phyloP scores from a whole-genome alignment of 495 filamentous ascomycete species.

The Zalerion maritima region DNA sequence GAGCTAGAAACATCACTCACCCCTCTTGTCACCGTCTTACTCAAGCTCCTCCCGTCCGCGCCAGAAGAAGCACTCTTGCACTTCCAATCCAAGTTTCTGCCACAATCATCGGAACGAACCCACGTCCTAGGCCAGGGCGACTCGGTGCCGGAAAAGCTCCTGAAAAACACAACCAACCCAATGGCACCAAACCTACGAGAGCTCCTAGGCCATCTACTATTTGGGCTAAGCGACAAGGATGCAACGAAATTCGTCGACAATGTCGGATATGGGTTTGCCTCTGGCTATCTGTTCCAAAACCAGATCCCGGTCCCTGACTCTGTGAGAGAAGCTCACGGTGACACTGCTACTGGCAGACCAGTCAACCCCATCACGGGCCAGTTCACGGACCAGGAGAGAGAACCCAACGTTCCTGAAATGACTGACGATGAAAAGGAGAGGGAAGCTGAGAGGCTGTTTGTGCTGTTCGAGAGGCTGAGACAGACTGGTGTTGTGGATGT shows the following conservation, averaged over 20 bases:
- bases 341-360: constrained; percentile 11
- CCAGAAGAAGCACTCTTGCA: constrained; percentile 43
- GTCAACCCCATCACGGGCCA: constrained; percentile 91
- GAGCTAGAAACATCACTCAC: constrained; percentile 54
- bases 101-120: constrained; percentile 63
- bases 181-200: constrained; percentile 53
- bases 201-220: constrained; percentile 65
- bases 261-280: constrained; percentile 84
- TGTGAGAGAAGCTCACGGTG: constrained; percentile 34
- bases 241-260: constrained; percentile 59
- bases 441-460: constrained; percentile 85
- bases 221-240: constrained; percentile 70
- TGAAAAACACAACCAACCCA: constrained; percentile 66
- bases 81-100: constrained; percentile 57
- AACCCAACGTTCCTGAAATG: constrained; percentile 51
- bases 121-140: constrained; percentile 61
- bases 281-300: constrained; percentile 73
- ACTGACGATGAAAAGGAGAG: constrained; percentile 81
- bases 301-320: constrained; percentile 61
- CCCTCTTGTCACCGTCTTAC: constrained; percentile 59
- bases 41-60: constrained; percentile 57
- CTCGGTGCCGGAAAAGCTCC: constrained; percentile 60
- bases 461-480: constrained; percentile 82
- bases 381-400: constrained; percentile 52
- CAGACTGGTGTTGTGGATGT: constrained; percentile 71